Percentiles rank a stretch among this genome's conserved stretches.
These are phyloP conservation scores for Acacia confusa DNA, from an alignment of 306 rosid species.

Conservation along the genomic window DNA sequence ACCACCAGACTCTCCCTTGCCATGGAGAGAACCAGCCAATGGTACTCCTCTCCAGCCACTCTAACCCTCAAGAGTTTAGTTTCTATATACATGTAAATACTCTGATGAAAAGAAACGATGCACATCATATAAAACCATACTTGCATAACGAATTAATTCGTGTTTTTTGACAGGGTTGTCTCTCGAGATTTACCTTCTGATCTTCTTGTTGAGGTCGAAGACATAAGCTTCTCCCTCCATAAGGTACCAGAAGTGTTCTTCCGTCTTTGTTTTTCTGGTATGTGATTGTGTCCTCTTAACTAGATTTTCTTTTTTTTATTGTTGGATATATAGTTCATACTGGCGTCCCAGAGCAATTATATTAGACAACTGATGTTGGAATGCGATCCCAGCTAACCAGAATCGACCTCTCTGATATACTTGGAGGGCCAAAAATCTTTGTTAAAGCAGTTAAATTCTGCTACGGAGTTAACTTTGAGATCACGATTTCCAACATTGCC, in stretches of 20 bases:
- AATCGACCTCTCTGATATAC: conserved; percentile 66
- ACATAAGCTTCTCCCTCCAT: conserved; percentile 66
- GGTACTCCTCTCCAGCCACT: conserved; percentile 45
- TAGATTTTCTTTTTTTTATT: neutral
- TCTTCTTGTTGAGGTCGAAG: conserved; percentile 61
- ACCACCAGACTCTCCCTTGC: conserved; percentile 61
- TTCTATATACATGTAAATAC: neutral
- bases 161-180: conserved; percentile 56
- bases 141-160: neutral
- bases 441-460: conserved; percentile 92
- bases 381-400: conserved; percentile 52
- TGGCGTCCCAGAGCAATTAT: conserved; percentile 82
- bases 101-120: neutral
- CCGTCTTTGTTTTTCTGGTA: neutral
- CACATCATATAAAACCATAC: neutral
- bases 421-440: conserved; percentile 81
- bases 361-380: conserved; percentile 68
- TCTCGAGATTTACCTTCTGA: conserved; percentile 81
- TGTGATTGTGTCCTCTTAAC: neutral
- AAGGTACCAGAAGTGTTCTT: conserved; percentile 49
- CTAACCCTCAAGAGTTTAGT: neutral
- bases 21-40: conserved; percentile 93
- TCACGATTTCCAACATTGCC: conserved; percentile 72
- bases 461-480: conserved; percentile 85
- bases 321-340: conserved; percentile 56